These are phyloP conservation scores for Clavariopsis aquatica DNA, from an alignment of 495 filamentous ascomycete species.

Conservation along the genomic window DNA sequence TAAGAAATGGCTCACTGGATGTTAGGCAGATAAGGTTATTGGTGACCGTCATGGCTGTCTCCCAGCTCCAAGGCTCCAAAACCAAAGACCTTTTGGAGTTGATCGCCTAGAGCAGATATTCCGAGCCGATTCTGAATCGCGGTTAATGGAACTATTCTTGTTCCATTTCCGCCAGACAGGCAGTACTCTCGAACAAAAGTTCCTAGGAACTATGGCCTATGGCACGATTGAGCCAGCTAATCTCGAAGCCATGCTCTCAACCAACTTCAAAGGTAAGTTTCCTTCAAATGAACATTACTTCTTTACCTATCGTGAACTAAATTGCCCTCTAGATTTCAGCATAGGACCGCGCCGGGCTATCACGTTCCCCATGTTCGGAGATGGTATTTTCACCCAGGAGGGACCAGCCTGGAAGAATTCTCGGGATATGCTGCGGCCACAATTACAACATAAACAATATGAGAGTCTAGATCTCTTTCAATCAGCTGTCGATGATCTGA, in stretches of 20 bases:
- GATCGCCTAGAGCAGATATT: conserved; percentile 47
- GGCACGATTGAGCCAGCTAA: conserved; percentile 1
- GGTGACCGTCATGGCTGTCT: conserved; percentile 40
- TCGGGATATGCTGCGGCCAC: neutral
- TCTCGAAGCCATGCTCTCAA: neutral
- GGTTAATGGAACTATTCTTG: conserved; percentile 17
- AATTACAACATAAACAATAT: conserved; percentile 53
- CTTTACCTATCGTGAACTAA: too few relatives aligned
- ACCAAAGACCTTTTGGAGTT: conserved; percentile 48
- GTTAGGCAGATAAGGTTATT: conserved; percentile 4
- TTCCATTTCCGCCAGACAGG: conserved; percentile 20
- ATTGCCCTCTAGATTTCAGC: too few relatives aligned
- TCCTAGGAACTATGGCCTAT: neutral
- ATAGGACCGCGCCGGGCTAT: neutral
- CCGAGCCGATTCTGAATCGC: conserved; percentile 16
- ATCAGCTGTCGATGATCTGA: conserved; percentile 50
- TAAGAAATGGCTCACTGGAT: too few relatives aligned
- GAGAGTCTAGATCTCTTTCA: conserved; percentile 35
- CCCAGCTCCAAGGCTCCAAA: conserved; percentile 42
- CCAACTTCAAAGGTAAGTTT: neutral
- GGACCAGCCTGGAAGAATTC: neutral
- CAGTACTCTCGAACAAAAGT: neutral
- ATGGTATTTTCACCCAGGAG: conserved; percentile 46
- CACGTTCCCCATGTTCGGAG: conserved; percentile 34
- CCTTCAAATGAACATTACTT: too few relatives aligned